phyloP scores from a whole-genome alignment of 2,329 filamentous ascomycete species.

The Colletotrichum gloeosporioides region DNA sequence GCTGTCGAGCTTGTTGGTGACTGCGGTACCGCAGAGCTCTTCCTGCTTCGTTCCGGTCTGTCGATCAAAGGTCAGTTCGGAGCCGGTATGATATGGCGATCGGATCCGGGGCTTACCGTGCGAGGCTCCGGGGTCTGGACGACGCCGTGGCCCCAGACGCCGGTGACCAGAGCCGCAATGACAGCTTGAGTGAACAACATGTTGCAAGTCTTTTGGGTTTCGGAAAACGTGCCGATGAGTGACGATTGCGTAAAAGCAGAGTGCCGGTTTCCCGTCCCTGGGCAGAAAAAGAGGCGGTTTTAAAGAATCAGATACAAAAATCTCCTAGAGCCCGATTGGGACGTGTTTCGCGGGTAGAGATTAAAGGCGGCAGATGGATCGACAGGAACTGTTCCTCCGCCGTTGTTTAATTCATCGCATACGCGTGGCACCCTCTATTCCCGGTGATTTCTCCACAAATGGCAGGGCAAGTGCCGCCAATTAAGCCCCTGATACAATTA shows the following conservation, averaged over 20 bases:
- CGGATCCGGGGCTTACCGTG: background rate
- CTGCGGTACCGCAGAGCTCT: constrained; percentile 25
- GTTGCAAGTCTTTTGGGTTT: background rate
- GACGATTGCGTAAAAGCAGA: background rate
- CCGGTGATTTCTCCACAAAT: background rate
- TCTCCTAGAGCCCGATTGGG: background rate
- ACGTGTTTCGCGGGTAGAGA: background rate
- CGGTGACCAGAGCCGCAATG: constrained; percentile 1
- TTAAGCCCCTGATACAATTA: background rate
- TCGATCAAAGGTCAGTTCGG: background rate
- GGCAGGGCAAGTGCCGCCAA: background rate
- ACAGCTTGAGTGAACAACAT: constrained; percentile 10
- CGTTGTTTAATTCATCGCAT: background rate
- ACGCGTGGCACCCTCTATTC: background rate
- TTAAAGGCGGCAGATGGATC: constrained; percentile 12
- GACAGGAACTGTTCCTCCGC: background rate
- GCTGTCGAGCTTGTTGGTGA: constrained; percentile 25
- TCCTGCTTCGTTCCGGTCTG: constrained; percentile 28
- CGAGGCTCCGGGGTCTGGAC: constrained; percentile 13
- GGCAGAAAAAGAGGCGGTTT: background rate
- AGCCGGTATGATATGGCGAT: too few relatives aligned
- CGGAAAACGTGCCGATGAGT: background rate
- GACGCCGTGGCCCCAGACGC: constrained; percentile 9
- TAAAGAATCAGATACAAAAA: background rate
- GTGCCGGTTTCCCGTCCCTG: background rate